A percentile compares a stretch with the other conserved stretches of the same genome.
phyloP scores from a whole-genome alignment of 1,284 basidiomycete genomes.

The Phlebopus sp. region DNA sequence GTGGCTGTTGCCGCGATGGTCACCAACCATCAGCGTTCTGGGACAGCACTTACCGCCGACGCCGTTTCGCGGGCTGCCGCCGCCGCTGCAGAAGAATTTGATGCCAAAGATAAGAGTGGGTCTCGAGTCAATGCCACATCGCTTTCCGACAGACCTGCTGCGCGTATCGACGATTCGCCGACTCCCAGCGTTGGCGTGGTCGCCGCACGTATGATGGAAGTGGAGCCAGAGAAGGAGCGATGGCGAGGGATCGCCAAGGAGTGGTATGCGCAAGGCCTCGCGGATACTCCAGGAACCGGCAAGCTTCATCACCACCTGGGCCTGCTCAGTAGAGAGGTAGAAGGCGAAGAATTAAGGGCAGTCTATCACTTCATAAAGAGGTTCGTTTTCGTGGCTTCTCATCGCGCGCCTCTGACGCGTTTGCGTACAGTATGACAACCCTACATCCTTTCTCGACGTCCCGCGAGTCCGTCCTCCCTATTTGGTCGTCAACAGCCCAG shows the following conservation, averaged over 20 bases:
- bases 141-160: conserved; percentile 50
- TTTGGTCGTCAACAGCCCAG: conserved; percentile 80
- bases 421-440: conserved; percentile 70
- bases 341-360: conserved; percentile 80
- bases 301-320: conserved; percentile 96
- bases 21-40: conserved; percentile 39
- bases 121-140: conserved; percentile 36
- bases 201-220: conserved; percentile 82
- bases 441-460: conserved; percentile 84
- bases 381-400: conserved; percentile 40
- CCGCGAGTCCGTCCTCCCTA: conserved; percentile 81
- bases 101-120: conserved; percentile 18
- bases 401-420: conserved; percentile 5
- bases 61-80: conserved; percentile 42
- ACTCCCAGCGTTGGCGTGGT: conserved; percentile 82
- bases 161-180: conserved; percentile 63
- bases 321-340: conserved; percentile 77
- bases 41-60: conserved; percentile 45
- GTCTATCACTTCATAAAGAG: conserved; percentile 97
- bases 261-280: conserved; percentile 89
- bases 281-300: conserved; percentile 87
- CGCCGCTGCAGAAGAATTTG: conserved; percentile 22
- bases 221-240: conserved; percentile 88
- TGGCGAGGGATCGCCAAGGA: conserved; percentile 90
- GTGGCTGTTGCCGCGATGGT: conserved; percentile 87